These are phyloP conservation scores for Sordaria brevicollis DNA, from an alignment of 495 filamentous ascomycete species.

Conservation along the genomic window DNA sequence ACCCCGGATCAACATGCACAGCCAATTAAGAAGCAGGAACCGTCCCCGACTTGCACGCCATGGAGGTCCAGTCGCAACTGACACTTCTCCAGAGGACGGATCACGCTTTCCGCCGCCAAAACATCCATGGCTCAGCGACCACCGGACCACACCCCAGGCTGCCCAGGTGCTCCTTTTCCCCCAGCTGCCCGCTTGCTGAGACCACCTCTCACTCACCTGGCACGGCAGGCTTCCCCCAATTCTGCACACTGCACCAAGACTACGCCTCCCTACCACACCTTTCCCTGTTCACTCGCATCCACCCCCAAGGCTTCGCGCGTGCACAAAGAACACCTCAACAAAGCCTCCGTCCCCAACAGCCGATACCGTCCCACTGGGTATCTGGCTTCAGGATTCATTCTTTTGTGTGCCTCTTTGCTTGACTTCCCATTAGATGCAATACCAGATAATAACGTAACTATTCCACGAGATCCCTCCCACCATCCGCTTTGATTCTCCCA, in stretches of 20 bases:
- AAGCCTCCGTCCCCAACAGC: conserved; percentile 1
- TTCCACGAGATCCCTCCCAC: background rate
- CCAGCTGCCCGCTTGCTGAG: background rate
- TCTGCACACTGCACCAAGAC: background rate
- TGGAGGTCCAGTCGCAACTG: background rate
- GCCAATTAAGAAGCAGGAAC: background rate
- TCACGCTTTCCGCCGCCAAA: background rate
- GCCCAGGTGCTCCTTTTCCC: background rate
- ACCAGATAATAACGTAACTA: background rate
- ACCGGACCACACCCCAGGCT: background rate
- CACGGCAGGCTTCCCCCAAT: background rate
- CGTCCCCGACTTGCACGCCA: background rate
- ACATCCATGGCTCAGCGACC: background rate
- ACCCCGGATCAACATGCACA: background rate
- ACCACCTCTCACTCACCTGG: background rate
- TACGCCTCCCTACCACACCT: background rate
- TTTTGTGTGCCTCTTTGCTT: background rate
- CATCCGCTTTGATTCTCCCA: background rate
- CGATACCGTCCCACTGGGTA: background rate
- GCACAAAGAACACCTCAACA: background rate
- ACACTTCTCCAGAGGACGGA: background rate
- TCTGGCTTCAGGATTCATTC: background rate
- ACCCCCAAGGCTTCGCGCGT: background rate
- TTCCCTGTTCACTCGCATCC: background rate
- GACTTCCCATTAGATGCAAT: background rate